phyloP scores from a whole-genome alignment of 805 yeast species.

The Pichia heedii region DNA sequence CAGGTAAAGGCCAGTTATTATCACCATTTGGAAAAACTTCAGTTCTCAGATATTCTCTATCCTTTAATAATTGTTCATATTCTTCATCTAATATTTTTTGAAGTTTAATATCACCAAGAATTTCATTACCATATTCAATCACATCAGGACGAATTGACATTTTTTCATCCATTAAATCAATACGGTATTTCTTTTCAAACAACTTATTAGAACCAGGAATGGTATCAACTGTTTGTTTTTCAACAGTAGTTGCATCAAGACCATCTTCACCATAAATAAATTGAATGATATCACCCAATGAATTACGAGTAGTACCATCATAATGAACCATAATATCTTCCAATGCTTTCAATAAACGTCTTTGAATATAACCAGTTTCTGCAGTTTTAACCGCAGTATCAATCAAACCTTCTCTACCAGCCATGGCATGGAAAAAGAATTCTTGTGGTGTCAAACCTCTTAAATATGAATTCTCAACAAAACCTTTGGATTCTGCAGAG shows the following conservation, averaged over 20 bases:
- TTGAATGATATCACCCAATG: conserved; percentile 92
- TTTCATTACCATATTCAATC: conserved; percentile 84
- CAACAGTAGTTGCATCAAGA: conserved; percentile 96
- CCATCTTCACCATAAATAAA: conserved; percentile 99
- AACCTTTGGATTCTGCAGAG: conserved; percentile 97
- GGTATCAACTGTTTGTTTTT: conserved; percentile 90
- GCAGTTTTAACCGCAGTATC: conserved; percentile 99
- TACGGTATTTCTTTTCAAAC: conserved; percentile 76
- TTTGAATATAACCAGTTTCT: conserved; percentile 95
- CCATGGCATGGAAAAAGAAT: conserved; percentile 99
- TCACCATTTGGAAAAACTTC: conserved; percentile 89
- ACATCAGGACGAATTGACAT: conserved; percentile 59
- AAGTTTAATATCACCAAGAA: conserved; percentile 77
- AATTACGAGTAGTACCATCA: conserved; percentile 97
- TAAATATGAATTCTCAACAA: conserved; percentile 92
- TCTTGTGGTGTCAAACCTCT: conserved; percentile 98
- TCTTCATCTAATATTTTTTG: conserved; percentile 80
- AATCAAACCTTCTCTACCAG: conserved; percentile 99
- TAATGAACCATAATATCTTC: conserved; percentile 95
- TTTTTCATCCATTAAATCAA: conserved; percentile 67
- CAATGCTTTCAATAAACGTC: conserved; percentile 95
- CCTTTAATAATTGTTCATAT: conserved; percentile 65
- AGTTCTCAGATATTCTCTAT: conserved; percentile 71
- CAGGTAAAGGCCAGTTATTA: conserved; percentile 95
- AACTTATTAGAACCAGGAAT: conserved; percentile 85